Conservation (phyloP, 2,329 filamentous ascomycete species). For the Didymella sp. region DNA sequence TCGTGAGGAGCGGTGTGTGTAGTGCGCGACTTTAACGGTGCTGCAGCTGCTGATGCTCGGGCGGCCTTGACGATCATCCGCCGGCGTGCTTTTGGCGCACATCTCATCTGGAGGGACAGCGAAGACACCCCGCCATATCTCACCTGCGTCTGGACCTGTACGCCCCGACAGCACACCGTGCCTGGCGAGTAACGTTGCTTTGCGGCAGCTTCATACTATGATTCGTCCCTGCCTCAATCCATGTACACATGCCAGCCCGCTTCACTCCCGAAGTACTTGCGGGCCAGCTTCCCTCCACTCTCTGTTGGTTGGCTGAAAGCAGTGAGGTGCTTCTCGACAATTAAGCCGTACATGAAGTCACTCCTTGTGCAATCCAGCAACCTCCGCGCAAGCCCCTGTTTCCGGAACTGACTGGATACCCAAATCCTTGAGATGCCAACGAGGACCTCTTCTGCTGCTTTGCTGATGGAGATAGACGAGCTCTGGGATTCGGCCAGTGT, state of each 20-base stretch:
- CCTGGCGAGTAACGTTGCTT: slow-evolving; percentile 12
- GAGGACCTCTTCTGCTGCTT: slow-evolving; percentile 55
- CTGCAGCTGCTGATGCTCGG: slow-evolving; percentile 35
- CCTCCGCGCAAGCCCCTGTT: slow-evolving; percentile 64
- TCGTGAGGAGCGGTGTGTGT: slow-evolving; percentile 32
- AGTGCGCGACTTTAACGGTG: slow-evolving; percentile 20
- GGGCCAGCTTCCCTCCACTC: slow-evolving; percentile 64
- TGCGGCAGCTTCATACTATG: background rate
- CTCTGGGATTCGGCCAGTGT: slow-evolving; percentile 25
- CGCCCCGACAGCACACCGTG: slow-evolving; percentile 10
- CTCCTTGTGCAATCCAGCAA: slow-evolving; percentile 63
- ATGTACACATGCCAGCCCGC: slow-evolving; percentile 68
- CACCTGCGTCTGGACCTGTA: slow-evolving; percentile 11
- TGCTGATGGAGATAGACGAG: slow-evolving; percentile 54
- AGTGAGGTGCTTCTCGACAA: slow-evolving; percentile 61
- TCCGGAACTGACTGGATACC: slow-evolving; percentile 64
- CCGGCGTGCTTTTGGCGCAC: slow-evolving; percentile 27
- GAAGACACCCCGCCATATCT: slow-evolving; percentile 29
- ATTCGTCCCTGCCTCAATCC: slow-evolving; percentile 53
- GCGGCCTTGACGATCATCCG: slow-evolving; percentile 21
- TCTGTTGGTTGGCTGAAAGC: slow-evolving; percentile 73
- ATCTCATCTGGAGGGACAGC: slow-evolving; percentile 34
- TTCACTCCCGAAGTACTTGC: slow-evolving; percentile 63
- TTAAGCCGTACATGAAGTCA: slow-evolving; percentile 63
- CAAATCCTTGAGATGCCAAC: slow-evolving; percentile 71